phyloP scores from a whole-genome alignment of 345 rosid species.

The Moricandia arvensis region DNA sequence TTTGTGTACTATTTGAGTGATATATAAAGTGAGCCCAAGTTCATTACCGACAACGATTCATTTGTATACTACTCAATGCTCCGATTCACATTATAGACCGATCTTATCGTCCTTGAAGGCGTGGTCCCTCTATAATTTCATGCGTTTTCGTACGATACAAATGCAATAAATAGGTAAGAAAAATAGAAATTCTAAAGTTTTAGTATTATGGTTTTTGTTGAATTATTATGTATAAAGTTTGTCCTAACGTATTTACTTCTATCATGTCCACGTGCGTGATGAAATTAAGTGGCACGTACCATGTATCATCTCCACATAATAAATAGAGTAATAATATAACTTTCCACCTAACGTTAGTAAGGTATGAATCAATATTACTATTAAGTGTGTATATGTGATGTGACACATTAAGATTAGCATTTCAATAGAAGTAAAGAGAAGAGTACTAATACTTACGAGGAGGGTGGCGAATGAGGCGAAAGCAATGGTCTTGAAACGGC shows the following conservation, averaged over 20 bases:
- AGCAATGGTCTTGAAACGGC: slow-evolving; percentile 61
- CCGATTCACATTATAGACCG: slow-evolving; percentile 13
- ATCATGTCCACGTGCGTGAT: slow-evolving; percentile 17
- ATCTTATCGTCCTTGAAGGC: slow-evolving; percentile 19
- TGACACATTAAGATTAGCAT: neutral
- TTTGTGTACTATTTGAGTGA: neutral
- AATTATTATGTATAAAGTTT: neutral
- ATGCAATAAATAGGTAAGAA: neutral
- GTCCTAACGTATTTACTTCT: neutral
- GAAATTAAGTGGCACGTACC: slow-evolving; percentile 24
- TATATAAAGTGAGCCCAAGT: slow-evolving; percentile 10
- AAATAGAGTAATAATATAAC: neutral
- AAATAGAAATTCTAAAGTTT: neutral
- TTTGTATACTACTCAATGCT: neutral
- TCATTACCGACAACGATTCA: slow-evolving; percentile 8
- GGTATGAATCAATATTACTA: neutral
- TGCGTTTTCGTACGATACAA: slow-evolving; percentile 34
- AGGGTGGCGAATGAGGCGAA: slow-evolving; percentile 52
- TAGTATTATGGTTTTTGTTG: neutral
- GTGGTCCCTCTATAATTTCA: slow-evolving; percentile 32
- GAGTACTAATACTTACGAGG: slow-evolving; percentile 43
- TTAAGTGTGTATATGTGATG: neutral
- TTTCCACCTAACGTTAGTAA: neutral
- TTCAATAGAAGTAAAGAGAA: neutral
- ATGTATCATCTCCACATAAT: slow-evolving; percentile 24